Evolutionary conservation across 2,329 filamentous ascomycete species (phyloP), one percentile per base, ranked within the genome.

Genomic region (Rugonectria rugulosa): DNA sequence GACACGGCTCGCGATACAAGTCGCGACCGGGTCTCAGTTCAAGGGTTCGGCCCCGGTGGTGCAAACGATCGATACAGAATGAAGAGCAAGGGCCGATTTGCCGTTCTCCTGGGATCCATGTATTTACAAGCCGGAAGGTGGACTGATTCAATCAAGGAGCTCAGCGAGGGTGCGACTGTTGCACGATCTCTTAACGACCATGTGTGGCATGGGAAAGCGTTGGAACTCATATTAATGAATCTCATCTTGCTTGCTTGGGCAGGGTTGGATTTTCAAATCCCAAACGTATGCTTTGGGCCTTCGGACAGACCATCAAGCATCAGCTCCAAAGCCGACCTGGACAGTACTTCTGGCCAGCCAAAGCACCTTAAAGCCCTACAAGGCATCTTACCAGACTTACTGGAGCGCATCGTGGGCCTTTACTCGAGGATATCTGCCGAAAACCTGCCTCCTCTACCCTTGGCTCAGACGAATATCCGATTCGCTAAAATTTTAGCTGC

Each of bases 201-300:
- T 73, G 73, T 98, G n/a, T 99, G 95, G 94, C 92, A 97, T 75
- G 95, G 91, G 15, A 98, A 98, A 74, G 93, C 92, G 1, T 80
- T 99, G 17, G 96, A 99, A 70, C 87, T 93, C 23, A 91, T 96
- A 57, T 78, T 95, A 41, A 81, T 96, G 21, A 92, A 89, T 68
- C 81, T 98, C 63, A 70, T 98, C 34, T 84, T 98, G 66, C 86
- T 96, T 59, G 90, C 88, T 24, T 97, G 92, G 90, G 85, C 88
- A 29, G 89, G 88, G 4, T 80, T 94, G 66, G 90, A 95, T 68
- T 98, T 98, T 66, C 83, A 88, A 66, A 83, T 95, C n/a, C 86
- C 86, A 2, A 72, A 77, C 9, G 73, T 88, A 14, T 83, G 85
- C 59, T 77, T 75, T 62, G 79, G 75, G 53, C 77, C 71, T 61